phyloP scores from a whole-genome alignment of 257 asterid species.

The Jacaranda copaia region DNA sequence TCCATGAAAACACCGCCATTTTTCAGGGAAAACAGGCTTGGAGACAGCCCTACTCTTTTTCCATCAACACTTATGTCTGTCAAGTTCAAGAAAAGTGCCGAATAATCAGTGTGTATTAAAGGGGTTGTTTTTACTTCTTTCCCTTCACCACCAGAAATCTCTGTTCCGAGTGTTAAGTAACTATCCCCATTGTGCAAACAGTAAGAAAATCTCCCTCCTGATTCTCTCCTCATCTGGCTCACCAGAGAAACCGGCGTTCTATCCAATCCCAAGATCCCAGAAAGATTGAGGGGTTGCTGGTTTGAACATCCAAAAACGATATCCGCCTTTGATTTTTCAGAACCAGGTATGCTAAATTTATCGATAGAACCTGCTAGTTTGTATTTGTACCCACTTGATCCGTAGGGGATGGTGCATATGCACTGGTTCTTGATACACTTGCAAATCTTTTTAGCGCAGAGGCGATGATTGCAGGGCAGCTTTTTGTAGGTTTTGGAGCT shows the following conservation, averaged over 20 bases:
- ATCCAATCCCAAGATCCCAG: conserved; percentile 1
- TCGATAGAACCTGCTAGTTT: conserved; percentile 9
- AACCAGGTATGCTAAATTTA: not conserved
- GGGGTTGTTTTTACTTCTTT: not conserved
- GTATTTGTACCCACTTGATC: not conserved
- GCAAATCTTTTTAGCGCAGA: conserved; percentile 17
- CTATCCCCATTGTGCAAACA: conserved; percentile 3
- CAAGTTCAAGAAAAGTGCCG: conserved; percentile 8
- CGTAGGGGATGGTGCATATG: not conserved
- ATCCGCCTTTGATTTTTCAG: not conserved
- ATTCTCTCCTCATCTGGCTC: not conserved
- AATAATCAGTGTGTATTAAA: conserved; percentile 10
- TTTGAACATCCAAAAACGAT: not conserved
- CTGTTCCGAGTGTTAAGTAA: not conserved
- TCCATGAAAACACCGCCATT: conserved; percentile 33
- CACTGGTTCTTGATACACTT: conserved; percentile 25
- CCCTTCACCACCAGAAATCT: not conserved
- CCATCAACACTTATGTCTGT: conserved; percentile 16
- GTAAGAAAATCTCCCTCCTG: not conserved
- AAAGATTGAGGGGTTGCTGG: conserved; percentile 1
- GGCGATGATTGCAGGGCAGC: conserved; percentile 28
- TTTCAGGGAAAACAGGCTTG: conserved; percentile 19
- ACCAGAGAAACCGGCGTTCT: not conserved
- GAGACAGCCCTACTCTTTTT: conserved; percentile 21
- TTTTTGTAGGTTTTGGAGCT: conserved; percentile 17